Base-by-base conservation (phyloP, 352 stramenopile species). In the Phytopythium delawarense region DNA sequence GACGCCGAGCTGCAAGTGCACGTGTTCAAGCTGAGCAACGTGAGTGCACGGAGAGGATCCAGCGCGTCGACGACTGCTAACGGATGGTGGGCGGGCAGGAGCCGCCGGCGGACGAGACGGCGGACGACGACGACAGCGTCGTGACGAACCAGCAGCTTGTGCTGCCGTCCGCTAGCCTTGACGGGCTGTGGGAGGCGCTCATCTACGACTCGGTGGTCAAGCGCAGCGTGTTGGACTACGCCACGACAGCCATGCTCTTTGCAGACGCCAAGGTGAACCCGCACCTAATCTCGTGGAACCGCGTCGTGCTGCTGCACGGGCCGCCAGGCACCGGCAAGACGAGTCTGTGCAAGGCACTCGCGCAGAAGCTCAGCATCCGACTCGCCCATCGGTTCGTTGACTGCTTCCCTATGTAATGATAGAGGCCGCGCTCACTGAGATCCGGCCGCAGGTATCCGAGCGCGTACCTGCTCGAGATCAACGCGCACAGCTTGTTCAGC, bases 301-400 rank as follows among this genome's bases (percentile, higher is more conserved):
- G 83, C 40, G 81, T 98, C 15, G 78, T 98, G 35, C 67, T 98
- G 44, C 71, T 98, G 20, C 89, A 98, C 75, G 92, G 92, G 7
- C 92, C 92, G 37, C 92, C 92, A 13, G 92, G 92, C n/a, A 98
- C 92, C 0, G 92, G 92, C 8, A 98, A 98, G 50, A 98, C 92
- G 2, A 96, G 87, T 71, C 69, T 98, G 25, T 97, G 91, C 69
- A 96, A 97, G 65, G 88, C 91, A 1, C 64, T 98, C 16, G 92
- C 91, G 1, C 92, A 98, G 30, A 98, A 98, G 73, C 76, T 98
- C 16, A 88, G 86, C 44, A 97, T 98, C 64, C 85, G 91, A 18
- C 67, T 97, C 20, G 74, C 70, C 2, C 72, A 86, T 25, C 76
- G 79, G 66, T 97, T 78, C 34, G 65, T 58, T 2, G 4, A 12